Percentiles rank a stretch among this genome's conserved stretches.
Conservation (phyloP, 2,329 filamentous ascomycete species). For the Penicillium corylophilum region DNA sequence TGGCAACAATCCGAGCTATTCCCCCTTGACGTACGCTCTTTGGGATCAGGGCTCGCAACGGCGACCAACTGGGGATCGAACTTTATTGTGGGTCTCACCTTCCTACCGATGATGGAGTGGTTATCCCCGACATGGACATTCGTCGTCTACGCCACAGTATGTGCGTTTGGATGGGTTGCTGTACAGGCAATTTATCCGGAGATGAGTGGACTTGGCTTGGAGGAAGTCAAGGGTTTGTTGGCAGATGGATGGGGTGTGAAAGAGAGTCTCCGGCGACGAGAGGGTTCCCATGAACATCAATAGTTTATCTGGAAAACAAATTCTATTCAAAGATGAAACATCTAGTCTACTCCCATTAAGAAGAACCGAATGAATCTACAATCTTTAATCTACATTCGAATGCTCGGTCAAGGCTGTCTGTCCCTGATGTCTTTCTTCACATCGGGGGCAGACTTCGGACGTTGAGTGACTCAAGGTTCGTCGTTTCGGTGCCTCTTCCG, state of each 20-base stretch:
- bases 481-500: too few species aligned
- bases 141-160: constrained; percentile 72
- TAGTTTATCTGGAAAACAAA: too few species aligned
- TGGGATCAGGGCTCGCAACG: constrained; percentile 62
- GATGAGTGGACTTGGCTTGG: constrained; percentile 75
- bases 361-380: too few species aligned
- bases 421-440: too few species aligned
- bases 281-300: neutral
- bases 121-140: constrained; percentile 77
- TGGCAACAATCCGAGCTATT: constrained; percentile 97
- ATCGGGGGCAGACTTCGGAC: too few species aligned
- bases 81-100: constrained; percentile 80
- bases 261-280: constrained; percentile 37
- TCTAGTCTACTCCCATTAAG: too few species aligned
- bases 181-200: constrained; percentile 81
- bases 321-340: too few species aligned
- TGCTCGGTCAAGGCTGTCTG: too few species aligned
- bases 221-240: constrained; percentile 73
- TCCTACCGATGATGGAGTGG: constrained; percentile 80
- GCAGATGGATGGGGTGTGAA: constrained; percentile 71
- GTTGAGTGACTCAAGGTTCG: too few species aligned
- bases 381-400: too few species aligned
- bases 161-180: constrained; percentile 62
- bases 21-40: constrained; percentile 62
- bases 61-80: constrained; percentile 88